Conservation (phyloP, 129 eudicot genomes). For the Kitagawia praeruptora region DNA sequence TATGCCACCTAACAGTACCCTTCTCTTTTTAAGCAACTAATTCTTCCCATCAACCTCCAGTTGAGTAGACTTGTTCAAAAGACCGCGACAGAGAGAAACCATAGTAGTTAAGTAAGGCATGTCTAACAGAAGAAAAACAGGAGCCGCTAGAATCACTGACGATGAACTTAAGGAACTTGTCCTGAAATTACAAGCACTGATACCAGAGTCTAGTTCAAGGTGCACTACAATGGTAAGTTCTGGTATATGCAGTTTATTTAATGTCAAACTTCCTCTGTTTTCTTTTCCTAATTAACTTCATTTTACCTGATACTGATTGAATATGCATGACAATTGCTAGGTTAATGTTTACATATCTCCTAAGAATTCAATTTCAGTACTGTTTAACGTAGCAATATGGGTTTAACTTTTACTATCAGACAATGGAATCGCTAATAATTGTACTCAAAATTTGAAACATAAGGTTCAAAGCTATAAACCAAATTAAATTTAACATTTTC, state of each 20-base stretch:
- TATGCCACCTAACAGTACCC: conserved; percentile 13
- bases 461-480: neutral
- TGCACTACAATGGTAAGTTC: conserved; percentile 40
- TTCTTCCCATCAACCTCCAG: conserved; percentile 11
- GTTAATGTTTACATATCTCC: neutral
- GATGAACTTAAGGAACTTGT: conserved; percentile 50
- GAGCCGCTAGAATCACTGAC: conserved; percentile 23
- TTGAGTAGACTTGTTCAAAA: conserved; percentile 6
- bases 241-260: neutral
- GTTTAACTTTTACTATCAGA: neutral
- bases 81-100: conserved; percentile 2
- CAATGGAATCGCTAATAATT: neutral
- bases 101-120: conserved; percentile 11
- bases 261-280: neutral
- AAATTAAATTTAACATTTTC: neutral
- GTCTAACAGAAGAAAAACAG: conserved; percentile 40
- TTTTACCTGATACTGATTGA: neutral
- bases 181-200: conserved; percentile 38
- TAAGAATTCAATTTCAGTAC: neutral
- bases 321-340: neutral
- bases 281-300: neutral
- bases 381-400: neutral
- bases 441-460: neutral
- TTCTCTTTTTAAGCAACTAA: conserved; percentile 34
- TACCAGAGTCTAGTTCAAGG: conserved; percentile 44